Evolutionary conservation across 345 rosid genomes (phyloP).

Genomic region (Turnera subulata): DNA sequence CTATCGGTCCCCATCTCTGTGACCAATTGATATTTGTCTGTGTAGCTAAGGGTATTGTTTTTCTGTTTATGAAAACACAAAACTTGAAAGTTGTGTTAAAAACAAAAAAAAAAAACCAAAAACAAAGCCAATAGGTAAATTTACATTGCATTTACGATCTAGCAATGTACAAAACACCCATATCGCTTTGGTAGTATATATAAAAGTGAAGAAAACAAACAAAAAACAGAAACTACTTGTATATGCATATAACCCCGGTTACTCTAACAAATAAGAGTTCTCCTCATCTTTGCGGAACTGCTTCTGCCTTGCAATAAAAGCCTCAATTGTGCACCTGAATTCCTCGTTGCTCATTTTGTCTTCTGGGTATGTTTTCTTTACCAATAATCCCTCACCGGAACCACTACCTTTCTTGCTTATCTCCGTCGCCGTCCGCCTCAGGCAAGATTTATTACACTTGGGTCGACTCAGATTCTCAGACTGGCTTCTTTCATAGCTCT

Average conservation of each 20-base stretch:
- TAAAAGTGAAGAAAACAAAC: background rate
- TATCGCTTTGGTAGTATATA: no score
- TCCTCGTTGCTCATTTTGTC: conserved; percentile 77
- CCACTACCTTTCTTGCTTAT: conserved; percentile 30
- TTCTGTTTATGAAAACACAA: background rate
- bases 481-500: conserved; percentile 41
- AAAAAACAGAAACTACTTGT: no score
- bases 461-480: conserved; percentile 38
- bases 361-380: conserved; percentile 33
- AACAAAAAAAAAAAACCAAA: background rate
- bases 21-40: no score
- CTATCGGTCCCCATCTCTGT: no score
- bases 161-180: conserved; percentile 18
- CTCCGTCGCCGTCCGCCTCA: conserved; percentile 50
- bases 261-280: conserved; percentile 20
- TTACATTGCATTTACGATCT: conserved; percentile 13
- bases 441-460: conserved; percentile 19
- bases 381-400: conserved; percentile 16
- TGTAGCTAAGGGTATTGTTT: background rate
- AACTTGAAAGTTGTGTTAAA: background rate
- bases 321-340: conserved; percentile 54
- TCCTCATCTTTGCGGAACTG: conserved; percentile 62
- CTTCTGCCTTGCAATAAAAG: conserved; percentile 80
- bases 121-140: background rate
- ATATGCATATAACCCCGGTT: background rate